phyloP scores from a whole-genome alignment of 1,139 yeast genomes.

The Hyphopichia khmerensis region DNA sequence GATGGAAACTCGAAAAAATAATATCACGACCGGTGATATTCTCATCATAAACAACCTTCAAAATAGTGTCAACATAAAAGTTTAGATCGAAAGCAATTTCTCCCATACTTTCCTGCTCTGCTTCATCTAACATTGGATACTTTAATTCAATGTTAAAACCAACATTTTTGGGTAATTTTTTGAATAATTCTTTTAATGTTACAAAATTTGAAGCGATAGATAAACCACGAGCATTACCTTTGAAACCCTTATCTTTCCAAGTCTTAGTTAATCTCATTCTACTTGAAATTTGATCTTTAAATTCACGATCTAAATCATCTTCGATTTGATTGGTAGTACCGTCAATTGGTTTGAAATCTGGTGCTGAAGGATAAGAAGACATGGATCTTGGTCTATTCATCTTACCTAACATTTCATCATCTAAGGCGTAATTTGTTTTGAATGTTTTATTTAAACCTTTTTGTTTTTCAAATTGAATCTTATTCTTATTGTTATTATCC shows the following conservation, averaged over 20 bases:
- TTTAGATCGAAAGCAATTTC: constrained; percentile 82
- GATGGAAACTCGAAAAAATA: constrained; percentile 91
- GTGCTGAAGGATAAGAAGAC: constrained; percentile 38
- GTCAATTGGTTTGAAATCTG: constrained; percentile 15
- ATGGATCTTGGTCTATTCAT: constrained; percentile 40
- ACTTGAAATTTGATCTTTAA: constrained; percentile 44
- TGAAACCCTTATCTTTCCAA: constrained; percentile 81
- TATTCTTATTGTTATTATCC: constrained; percentile 13
- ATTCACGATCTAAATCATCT: constrained; percentile 38
- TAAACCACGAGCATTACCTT: constrained; percentile 87
- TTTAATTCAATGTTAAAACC: constrained; percentile 96
- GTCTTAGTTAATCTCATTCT: constrained; percentile 87
- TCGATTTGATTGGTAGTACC: constrained; percentile 8
- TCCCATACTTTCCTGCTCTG: constrained; percentile 85
- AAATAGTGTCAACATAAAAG: constrained; percentile 81
- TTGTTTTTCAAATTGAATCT: constrained; percentile 5
- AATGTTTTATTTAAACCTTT: constrained; percentile 5
- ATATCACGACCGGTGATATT: constrained; percentile 79
- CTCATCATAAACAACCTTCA: constrained; percentile 74
- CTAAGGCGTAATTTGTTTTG: constrained; percentile 27
- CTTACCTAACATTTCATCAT: constrained; percentile 38
- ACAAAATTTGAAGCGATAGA: constrained; percentile 92
- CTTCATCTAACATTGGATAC: constrained; percentile 94
- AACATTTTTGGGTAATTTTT: constrained; percentile 74
- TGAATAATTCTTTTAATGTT: constrained; percentile 80